Evolutionary conservation across 1,284 basidiomycete species (phyloP), one percentile per base, ranked within the genome.

Genomic region (Sporisorium scitamineum): DNA sequence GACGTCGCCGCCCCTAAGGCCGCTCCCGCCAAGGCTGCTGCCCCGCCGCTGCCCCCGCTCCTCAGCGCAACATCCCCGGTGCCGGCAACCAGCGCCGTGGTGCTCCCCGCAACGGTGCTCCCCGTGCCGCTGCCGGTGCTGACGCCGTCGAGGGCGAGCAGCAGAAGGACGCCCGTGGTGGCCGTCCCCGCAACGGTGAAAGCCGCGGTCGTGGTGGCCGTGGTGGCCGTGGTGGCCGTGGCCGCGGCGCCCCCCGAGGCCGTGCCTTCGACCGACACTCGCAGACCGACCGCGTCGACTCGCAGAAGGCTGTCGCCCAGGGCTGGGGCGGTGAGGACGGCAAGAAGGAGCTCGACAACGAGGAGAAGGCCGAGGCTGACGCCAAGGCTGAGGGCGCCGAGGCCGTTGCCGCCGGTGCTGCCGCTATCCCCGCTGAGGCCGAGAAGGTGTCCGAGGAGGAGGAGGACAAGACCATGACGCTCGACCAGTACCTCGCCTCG

Each of bases 301-400:
- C 92, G 48, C 92, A 94, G 80, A 97, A 97, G 90, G 93, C 93
- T 88, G 87, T 95, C 79, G 91, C 93, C 86, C 92, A 94, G 86
- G 92, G 91, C 76, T 97, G 94, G 94, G 94, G 94, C 76, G 93
- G 92, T 67, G 92, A 94, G 80, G 93, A 95, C 82, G 93, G 91
- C 81, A 88, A 88, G 78, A 86, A 91, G 42, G 93, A 94, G 86
- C 88, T 92, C 82, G 91, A 92, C 86, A 89, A 88, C 50, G 94
- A 96, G 87, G 87, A 91, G 81, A 90, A 89, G 66, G 92, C 90
- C 75, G 68, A 73, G 58, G 80, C 77, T 37, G 83, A 84, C 61
- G 83, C 83, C 53, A 54, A 77, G 53, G 82, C 80, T 47, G 85
- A 81, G 56, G 74, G 66, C 24, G 65, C 68, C 45, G 75, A 78